Percentiles rank a stretch among this genome's conserved stretches.
phyloP scores from a whole-genome alignment of 23 red algal species.

The Gracilaria vermiculophylla region DNA sequence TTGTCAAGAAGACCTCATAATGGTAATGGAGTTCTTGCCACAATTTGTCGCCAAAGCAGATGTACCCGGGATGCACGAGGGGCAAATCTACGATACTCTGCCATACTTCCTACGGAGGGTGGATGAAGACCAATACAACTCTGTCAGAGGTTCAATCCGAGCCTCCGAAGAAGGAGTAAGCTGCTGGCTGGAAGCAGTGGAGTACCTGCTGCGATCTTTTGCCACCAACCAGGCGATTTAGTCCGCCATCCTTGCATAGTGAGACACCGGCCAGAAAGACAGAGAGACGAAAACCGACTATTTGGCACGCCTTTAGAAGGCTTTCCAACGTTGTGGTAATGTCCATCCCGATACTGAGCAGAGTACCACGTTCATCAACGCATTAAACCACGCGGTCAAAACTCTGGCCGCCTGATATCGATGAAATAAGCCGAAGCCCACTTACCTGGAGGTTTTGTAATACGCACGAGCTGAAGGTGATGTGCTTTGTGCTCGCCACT shows the following conservation, averaged over 20 bases:
- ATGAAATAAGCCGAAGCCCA: background rate
- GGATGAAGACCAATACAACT: no score
- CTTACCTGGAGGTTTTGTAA: background rate
- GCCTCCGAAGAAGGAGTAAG: background rate
- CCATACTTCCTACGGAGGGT: no score
- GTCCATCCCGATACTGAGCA: background rate
- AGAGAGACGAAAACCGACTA: no score
- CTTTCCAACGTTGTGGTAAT: constrained; percentile 15
- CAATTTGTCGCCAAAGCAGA: background rate
- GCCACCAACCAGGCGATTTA: no score
- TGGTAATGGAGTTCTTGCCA: background rate
- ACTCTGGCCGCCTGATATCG: constrained; percentile 1
- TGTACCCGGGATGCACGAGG: no score
- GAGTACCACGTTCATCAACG: constrained; percentile 9
- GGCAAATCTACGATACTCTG: no score
- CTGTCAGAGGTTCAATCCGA: no score
- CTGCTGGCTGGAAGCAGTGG: background rate
- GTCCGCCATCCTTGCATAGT: no score
- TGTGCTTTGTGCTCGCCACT: background rate
- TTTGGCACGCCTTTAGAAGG: background rate
- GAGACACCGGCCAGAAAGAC: no score
- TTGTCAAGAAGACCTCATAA: background rate
- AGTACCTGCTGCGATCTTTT: background rate
- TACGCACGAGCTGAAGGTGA: background rate
- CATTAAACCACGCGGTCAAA: background rate